Conservation (phyloP, 345 rosid genomes). For the Pistacia vera region DNA sequence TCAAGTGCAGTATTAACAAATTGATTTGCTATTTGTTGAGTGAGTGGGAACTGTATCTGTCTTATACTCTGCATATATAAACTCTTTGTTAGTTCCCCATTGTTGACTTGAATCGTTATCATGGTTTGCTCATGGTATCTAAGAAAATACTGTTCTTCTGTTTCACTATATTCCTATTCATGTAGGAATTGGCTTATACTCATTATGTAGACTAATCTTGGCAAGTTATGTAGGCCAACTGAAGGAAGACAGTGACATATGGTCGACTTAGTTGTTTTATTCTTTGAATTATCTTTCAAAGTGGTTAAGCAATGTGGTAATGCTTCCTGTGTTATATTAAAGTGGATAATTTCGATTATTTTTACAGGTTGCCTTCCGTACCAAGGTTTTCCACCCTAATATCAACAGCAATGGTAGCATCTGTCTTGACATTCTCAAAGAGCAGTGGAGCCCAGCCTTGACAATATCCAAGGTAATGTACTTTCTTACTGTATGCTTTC, state of each 20-base stretch:
- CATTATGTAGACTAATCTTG: too few species aligned
- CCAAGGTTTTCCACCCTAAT: constrained; percentile 73
- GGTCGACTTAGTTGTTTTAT: too few species aligned
- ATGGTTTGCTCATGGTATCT: too few species aligned
- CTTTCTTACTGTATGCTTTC: neutral
- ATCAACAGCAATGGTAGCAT: constrained; percentile 77
- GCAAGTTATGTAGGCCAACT: too few species aligned
- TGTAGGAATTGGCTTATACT: too few species aligned
- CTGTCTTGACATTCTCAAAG: constrained; percentile 76
- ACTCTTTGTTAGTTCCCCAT: too few species aligned
- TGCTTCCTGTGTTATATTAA: neutral
- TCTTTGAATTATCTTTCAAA: neutral
- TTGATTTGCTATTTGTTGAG: neutral
- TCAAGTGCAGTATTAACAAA: neutral
- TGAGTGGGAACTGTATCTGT: neutral
- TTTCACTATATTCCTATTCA: too few species aligned
- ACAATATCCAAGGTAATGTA: constrained; percentile 62
- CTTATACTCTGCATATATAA: too few species aligned
- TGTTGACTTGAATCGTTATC: too few species aligned
- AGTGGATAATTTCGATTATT: neutral
- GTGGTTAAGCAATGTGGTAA: neutral
- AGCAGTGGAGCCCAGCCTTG: constrained; percentile 79
- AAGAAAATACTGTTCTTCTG: too few species aligned
- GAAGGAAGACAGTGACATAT: neutral
- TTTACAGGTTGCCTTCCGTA: constrained; percentile 62